Percentiles rank a stretch among this genome's conserved stretches.
Conservation (phyloP, 139 green algal genomes). For the Picochlorum sp. region DNA sequence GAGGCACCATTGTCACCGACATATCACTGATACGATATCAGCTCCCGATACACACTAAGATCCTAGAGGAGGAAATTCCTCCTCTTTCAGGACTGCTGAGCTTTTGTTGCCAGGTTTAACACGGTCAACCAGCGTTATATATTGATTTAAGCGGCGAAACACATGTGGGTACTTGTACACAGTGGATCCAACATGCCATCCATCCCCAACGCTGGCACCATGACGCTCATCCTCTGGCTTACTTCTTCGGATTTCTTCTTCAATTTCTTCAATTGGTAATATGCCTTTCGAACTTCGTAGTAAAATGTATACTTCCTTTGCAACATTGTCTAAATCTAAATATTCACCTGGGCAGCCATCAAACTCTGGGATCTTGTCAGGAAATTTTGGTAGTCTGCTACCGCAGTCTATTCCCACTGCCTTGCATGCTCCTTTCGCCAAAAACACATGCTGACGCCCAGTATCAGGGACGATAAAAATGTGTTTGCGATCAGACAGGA, state of each 20-base stretch:
- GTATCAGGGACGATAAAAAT: neutral
- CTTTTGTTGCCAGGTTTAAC: neutral
- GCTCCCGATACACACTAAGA: neutral
- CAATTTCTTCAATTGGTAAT: neutral
- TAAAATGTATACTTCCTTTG: no score
- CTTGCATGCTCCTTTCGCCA: no score
- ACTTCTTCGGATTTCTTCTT: neutral
- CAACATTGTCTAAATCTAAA: no score
- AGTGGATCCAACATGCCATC: neutral
- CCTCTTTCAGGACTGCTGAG: neutral
- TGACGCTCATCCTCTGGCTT: neutral
- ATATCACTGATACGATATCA: no score
- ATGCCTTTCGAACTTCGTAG: neutral
- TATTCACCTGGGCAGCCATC: no score
- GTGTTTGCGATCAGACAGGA: neutral
- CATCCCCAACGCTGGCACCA: neutral
- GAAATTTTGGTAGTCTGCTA: no score
- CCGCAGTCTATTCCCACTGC: no score
- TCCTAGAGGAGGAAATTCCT: neutral
- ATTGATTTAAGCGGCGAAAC: neutral
- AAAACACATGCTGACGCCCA: neutral
- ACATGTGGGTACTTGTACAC: slow-evolving; percentile 3
- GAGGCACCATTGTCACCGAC: no score
- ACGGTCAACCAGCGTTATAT: neutral
- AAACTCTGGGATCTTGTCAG: no score